Conservation (phyloP, 805 yeast species). For the Saturnispora serradocipensis region DNA sequence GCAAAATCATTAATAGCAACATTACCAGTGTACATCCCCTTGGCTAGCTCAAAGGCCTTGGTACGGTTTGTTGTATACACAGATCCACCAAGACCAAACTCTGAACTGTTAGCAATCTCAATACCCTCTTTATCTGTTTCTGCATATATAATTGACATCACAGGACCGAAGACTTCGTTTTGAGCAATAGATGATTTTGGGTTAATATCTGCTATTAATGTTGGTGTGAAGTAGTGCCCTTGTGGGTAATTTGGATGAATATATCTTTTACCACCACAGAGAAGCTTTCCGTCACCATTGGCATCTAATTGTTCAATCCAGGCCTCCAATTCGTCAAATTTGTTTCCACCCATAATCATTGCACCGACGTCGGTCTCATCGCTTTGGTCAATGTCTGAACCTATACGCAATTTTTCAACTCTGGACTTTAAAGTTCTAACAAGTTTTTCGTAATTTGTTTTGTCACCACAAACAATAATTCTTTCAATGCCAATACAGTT, state of each 20-base stretch:
- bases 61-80: conserved; percentile 64
- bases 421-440: conserved; percentile 48
- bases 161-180: conserved; percentile 92
- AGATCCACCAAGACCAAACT: conserved; percentile 87
- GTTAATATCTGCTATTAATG: conserved; percentile 75
- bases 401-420: conserved; percentile 58
- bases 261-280: conserved; percentile 74
- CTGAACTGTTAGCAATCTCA: conserved; percentile 70
- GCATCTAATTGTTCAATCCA: conserved; percentile 65
- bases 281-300: conserved; percentile 63
- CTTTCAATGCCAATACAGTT: conserved; percentile 97
- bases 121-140: conserved; percentile 57
- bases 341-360: conserved; percentile 62
- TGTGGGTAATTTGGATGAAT: conserved; percentile 89
- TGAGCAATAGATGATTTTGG: conserved; percentile 71
- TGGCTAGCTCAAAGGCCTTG: conserved; percentile 54
- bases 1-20: conserved; percentile 98
- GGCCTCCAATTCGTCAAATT: conserved; percentile 59
- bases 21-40: conserved; percentile 68
- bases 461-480: conserved; percentile 63
- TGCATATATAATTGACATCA: conserved; percentile 73
- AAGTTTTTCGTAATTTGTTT: conserved; percentile 52
- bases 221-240: conserved; percentile 91
- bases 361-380: conserved; percentile 97
- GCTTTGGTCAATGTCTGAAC: conserved; percentile 85